These are phyloP conservation scores for Flaveria linearis DNA, from an alignment of 129 eudicot species.

Conservation along the genomic window DNA sequence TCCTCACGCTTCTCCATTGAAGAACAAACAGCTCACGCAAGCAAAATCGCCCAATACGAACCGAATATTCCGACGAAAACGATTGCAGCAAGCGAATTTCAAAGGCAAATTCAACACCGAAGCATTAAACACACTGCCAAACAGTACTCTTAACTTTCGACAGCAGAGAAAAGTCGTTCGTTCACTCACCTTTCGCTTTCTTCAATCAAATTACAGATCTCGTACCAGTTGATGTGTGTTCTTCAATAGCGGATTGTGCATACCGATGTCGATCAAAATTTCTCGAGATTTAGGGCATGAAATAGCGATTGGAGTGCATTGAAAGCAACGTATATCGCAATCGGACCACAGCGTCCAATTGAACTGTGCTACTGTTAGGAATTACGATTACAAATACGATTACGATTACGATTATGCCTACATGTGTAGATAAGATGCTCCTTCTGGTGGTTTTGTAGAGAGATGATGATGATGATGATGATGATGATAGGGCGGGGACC, in stretches of 20 bases:
- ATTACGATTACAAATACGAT: not conserved
- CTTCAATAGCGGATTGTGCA: constrained; percentile 33
- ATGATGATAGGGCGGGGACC: constrained; percentile 42
- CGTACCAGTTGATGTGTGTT: constrained; percentile 17
- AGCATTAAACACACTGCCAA: constrained; percentile 2
- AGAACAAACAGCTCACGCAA: not conserved
- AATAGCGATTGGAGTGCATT: constrained; percentile 29
- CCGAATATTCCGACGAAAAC: constrained; percentile 25
- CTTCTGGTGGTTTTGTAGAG: constrained; percentile 23
- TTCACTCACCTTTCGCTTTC: constrained; percentile 26
- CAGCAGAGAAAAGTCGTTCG: constrained; percentile 23
- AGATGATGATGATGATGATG: not conserved
- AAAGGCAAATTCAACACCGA: not conserved
- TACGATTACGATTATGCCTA: not conserved
- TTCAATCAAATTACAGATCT: not conserved
- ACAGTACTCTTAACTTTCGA: constrained; percentile 32
- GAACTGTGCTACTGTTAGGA: constrained; percentile 4
- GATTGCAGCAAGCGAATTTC: not conserved
- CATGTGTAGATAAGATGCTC: constrained; percentile 15
- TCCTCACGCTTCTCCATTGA: constrained; percentile 28
- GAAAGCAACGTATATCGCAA: constrained; percentile 46
- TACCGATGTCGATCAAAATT: not conserved
- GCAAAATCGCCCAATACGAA: not conserved
- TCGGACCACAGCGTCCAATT: constrained; percentile 24
- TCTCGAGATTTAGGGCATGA: constrained; percentile 2